Conservation (phyloP, 148 eudicot genomes). For the Diospyros lotus region DNA sequence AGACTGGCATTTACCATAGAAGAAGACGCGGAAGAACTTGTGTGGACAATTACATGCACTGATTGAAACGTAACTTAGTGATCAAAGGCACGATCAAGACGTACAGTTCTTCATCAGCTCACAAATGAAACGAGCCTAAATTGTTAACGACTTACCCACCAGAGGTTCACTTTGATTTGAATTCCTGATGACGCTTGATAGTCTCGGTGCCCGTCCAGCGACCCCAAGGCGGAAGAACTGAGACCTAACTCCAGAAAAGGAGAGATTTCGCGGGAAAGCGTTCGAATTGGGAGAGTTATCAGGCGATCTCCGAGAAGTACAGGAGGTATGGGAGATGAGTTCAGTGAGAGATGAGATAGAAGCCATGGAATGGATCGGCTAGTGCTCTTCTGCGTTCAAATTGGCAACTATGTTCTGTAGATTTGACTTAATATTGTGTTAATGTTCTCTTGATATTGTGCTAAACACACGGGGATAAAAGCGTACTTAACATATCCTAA, state of each 20-base stretch:
- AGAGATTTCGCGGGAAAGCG: constrained; percentile 6
- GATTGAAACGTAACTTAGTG: too few relatives aligned
- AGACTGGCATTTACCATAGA: background rate
- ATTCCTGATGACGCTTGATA: constrained; percentile 7
- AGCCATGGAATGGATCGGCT: constrained; percentile 28
- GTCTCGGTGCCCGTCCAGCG: background rate
- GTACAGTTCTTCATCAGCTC: background rate
- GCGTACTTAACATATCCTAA: too few relatives aligned
- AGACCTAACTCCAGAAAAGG: constrained; percentile 18
- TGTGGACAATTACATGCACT: too few relatives aligned
- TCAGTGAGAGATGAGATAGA: constrained; percentile 18
- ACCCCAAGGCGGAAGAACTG: constrained; percentile 11
- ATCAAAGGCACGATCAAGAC: background rate
- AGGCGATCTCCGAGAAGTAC: constrained; percentile 13
- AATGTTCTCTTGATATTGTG: too few relatives aligned
- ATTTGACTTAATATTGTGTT: too few relatives aligned
- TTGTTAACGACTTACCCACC: constrained; percentile 18
- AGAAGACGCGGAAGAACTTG: too few relatives aligned
- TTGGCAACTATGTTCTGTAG: too few relatives aligned
- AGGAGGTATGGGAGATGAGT: constrained; percentile 21
- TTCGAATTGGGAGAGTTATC: constrained; percentile 8
- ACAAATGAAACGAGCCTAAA: background rate
- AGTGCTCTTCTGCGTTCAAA: too few relatives aligned
- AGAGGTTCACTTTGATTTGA: constrained; percentile 26
- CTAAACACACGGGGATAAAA: too few relatives aligned